A percentile compares a stretch with the other conserved stretches of the same genome.
Evolutionary conservation across 1,284 basidiomycete species (phyloP).

Genomic region (Fistulinella cinereoalba): DNA sequence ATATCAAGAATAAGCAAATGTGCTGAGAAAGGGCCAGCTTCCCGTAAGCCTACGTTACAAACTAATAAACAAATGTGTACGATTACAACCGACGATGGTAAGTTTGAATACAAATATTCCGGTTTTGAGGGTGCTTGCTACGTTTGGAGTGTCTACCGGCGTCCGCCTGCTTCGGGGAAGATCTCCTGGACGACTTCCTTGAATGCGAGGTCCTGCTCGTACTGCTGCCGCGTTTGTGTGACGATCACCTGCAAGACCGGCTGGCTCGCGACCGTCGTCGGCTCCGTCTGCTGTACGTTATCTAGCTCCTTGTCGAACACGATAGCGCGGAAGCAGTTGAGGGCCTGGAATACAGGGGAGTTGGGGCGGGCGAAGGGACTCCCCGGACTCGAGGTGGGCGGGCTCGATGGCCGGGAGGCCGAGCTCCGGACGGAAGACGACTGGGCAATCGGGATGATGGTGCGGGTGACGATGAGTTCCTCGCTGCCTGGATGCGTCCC

Average conservation of each 20-base stretch:
- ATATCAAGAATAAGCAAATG: constrained; percentile 6
- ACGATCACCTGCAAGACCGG: constrained; percentile 33
- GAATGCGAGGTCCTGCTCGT: constrained; percentile 33
- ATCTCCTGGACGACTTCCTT: constrained; percentile 32
- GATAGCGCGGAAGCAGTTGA: constrained; percentile 30
- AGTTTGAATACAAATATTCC: neutral
- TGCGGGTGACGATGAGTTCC: constrained; percentile 34
- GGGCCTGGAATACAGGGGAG: constrained; percentile 25
- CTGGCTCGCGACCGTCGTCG: constrained; percentile 9
- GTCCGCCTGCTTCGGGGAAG: constrained; percentile 26
- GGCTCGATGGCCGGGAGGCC: constrained; percentile 26
- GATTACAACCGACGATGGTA: constrained; percentile 8
- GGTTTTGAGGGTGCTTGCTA: too few species aligned
- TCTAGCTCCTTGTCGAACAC: constrained; percentile 25
- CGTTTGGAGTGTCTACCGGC: constrained; percentile 13
- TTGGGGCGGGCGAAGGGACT: constrained; percentile 27
- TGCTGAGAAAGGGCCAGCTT: constrained; percentile 15
- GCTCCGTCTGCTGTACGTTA: constrained; percentile 6
- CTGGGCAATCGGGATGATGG: constrained; percentile 23
- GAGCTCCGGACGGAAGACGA: constrained; percentile 14
- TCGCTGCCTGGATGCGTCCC: constrained; percentile 24
- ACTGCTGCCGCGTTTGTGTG: constrained; percentile 33
- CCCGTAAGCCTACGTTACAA: constrained; percentile 16
- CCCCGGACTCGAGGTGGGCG: constrained; percentile 20
- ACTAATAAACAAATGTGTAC: constrained; percentile 17